Evolutionary conservation across 768 basidiomycete species (phyloP), one percentile per base, ranked within the genome.

Genomic region (Antrodiella citrinella): DNA sequence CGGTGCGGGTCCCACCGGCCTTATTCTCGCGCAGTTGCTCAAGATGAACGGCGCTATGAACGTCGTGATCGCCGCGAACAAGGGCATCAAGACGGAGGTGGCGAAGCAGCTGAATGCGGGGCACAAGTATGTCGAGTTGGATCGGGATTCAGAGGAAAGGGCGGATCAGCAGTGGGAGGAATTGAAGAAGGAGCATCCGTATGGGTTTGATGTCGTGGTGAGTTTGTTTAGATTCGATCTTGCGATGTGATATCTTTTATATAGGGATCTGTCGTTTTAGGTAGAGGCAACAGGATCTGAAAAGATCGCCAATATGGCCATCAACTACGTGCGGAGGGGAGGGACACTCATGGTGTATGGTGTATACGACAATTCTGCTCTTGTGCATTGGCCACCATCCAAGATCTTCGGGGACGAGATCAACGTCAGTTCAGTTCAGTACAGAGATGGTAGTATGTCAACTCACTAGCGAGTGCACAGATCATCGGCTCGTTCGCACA

Each of bases 401-500:
- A 90, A 88, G 73, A 87, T 90, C 51, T 81, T 84, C 65, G 70
- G 73, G 5, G 83, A 88, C 61, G 86, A 88, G 64, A 86, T 87
- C 58, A 76, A 66, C 57, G 80, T 80, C 48, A 11, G 57, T 47
- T 12, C 10, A 21, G 2, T 23, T n/a, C n/a, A n/a, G n/a, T n/a
- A n/a, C n/a, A n/a, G n/a, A 12, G 11, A 25, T 21, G 12, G 12
- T 26, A 3, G 2, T 25, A 4, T 19, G 39, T 35, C 7, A 23
- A 12, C 4, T 48, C 19, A 42, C 44, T 23, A 20, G 22, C 19
- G 18, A n/a, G 19, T 49, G 4, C n/a, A 30, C 49, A 90, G 86
- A 89, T 92, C 57, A 87, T 93, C 52, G 90, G 91, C n/a, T 93
- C 91, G 3, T 93, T 92, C 73, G 86, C 91, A 18, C 91, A 94